Conservation (phyloP, 208 protist genomes). For the Wallacemonas sp. region DNA sequence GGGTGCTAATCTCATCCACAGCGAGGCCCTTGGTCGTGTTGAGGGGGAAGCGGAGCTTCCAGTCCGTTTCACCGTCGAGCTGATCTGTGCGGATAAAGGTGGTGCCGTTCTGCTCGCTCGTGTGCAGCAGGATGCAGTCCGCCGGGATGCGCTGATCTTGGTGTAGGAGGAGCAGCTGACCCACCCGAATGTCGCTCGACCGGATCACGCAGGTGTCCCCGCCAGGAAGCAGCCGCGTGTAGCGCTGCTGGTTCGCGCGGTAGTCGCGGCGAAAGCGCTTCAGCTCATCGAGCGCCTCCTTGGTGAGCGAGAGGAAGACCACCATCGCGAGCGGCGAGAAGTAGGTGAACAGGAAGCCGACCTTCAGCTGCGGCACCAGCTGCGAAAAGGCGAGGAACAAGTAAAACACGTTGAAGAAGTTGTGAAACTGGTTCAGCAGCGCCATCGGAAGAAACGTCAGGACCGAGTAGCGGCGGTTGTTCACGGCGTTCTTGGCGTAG, state of each 20-base stretch:
- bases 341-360: constrained; percentile 96
- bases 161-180: constrained; percentile 93
- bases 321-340: constrained; percentile 94
- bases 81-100: constrained; percentile 98
- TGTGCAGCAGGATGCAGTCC: constrained; percentile 97
- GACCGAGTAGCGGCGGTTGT: constrained; percentile 78
- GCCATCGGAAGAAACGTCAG: constrained; percentile 82
- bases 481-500: constrained; percentile 77
- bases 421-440: constrained; percentile 75
- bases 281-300: constrained; percentile 96
- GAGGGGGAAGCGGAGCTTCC: constrained; percentile 92
- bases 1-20: constrained; percentile 29
- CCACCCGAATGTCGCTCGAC: constrained; percentile 92
- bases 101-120: constrained; percentile 93
- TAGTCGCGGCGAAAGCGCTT: constrained; percentile 91
- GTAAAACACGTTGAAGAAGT: constrained; percentile 90
- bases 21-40: constrained; percentile 49
- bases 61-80: constrained; percentile 99
- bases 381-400: constrained; percentile 86
- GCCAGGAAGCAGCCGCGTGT: constrained; percentile 52
- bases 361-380: constrained; percentile 72
- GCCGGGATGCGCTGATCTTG: constrained; percentile 95
- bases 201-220: constrained; percentile 55
- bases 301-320: constrained; percentile 87
- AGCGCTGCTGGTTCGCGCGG: constrained; percentile 75